phyloP scores from a whole-genome alignment of 225 moss, liverwort and hornwort genomes.

The Ulota crispa region DNA sequence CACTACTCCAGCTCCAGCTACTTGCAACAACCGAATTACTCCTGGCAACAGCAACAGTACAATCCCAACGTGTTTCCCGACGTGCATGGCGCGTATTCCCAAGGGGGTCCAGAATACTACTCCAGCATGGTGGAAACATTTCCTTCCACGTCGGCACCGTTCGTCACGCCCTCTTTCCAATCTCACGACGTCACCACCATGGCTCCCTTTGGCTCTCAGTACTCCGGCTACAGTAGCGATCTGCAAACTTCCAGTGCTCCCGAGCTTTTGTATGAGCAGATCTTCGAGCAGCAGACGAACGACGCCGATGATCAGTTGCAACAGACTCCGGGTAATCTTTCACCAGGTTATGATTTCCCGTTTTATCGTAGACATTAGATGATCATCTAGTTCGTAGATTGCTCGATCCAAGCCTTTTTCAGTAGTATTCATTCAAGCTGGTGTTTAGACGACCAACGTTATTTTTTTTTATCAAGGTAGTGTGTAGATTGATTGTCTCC shows the following conservation, averaged over 20 bases:
- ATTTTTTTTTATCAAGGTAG: too few species aligned
- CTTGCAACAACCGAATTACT: constrained; percentile 22
- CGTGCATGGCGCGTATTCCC: constrained; percentile 15
- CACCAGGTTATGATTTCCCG: constrained; percentile 46
- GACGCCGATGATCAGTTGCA: constrained; percentile 16
- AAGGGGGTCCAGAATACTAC: constrained; percentile 24
- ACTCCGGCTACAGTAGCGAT: constrained; percentile 25
- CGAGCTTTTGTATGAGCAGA: constrained; percentile 48
- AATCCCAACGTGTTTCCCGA: constrained; percentile 17
- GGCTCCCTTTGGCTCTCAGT: constrained; percentile 22
- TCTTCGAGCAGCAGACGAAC: constrained; percentile 34
- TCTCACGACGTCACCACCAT: constrained; percentile 7
- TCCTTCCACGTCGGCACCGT: constrained; percentile 25
- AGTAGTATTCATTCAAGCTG: not conserved
- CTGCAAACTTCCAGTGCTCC: constrained; percentile 19
- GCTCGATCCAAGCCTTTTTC: too few species aligned
- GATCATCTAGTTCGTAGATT: too few species aligned
- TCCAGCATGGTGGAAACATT: constrained; percentile 29
- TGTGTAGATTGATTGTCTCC: not conserved
- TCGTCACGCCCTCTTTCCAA: constrained; percentile 11
- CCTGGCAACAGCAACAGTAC: constrained; percentile 30
- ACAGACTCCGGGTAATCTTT: constrained; percentile 25
- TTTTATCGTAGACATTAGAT: constrained; percentile 39
- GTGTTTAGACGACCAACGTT: too few species aligned
- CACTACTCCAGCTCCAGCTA: constrained; percentile 19